A percentile compares a stretch with the other conserved stretches of the same genome.
These are phyloP conservation scores for Cetradonia linearis DNA, from an alignment of 495 filamentous ascomycete genomes.

Conservation along the genomic window DNA sequence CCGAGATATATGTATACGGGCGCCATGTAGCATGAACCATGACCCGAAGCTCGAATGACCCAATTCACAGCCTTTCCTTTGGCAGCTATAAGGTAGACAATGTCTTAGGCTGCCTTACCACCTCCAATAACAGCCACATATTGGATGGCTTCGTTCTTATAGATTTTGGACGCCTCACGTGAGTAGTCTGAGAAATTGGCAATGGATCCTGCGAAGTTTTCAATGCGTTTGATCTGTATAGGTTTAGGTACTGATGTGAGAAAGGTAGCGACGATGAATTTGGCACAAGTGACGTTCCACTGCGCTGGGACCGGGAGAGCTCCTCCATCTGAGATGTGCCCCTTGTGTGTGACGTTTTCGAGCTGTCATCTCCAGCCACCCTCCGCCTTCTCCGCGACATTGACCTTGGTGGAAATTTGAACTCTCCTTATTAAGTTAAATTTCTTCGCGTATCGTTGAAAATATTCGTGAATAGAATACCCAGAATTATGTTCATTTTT, in stretches of 20 bases:
- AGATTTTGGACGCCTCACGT: conserved; percentile 30
- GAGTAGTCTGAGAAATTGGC: conserved; percentile 55
- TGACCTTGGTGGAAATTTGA: conserved; percentile 43
- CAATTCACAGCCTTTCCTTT: conserved; percentile 59
- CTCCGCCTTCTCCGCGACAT: conserved; percentile 38
- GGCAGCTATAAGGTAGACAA: conserved; percentile 56
- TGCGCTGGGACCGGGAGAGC: background rate
- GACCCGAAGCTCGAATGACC: conserved; percentile 69
- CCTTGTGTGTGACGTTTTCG: background rate
- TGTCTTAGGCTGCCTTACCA: conserved; percentile 70
- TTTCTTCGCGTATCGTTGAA: conserved; percentile 50
- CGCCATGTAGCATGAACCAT: conserved; percentile 64
- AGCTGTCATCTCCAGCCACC: conserved; percentile 37
- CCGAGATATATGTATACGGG: conserved; percentile 46
- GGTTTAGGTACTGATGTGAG: conserved; percentile 53
- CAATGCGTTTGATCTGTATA: conserved; percentile 39
- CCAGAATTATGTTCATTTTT: conserved; percentile 61
- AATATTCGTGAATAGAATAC: conserved; percentile 51
- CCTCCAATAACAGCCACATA: conserved; percentile 56
- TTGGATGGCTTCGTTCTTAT: conserved; percentile 29
- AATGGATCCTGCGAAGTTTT: conserved; percentile 45
- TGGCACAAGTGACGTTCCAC: conserved; percentile 37
- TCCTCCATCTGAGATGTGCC: conserved; percentile 10
- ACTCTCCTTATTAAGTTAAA: conserved; percentile 48
- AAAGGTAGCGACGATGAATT: conserved; percentile 62